Base-by-base conservation (phyloP, 768 basidiomycete species). In the Xerocomus potaroensis region DNA sequence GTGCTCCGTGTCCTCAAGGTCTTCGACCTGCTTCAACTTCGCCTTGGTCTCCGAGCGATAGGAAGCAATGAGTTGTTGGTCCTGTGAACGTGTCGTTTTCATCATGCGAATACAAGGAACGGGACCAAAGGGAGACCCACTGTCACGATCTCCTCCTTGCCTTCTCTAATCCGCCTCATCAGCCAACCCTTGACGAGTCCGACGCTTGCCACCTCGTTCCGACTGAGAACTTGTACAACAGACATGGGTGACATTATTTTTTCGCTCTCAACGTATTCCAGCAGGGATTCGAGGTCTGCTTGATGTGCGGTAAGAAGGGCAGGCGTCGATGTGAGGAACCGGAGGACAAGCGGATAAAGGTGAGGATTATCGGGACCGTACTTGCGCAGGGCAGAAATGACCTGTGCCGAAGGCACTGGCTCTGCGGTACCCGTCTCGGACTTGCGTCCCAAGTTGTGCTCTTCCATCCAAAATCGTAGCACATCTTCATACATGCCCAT, bases 401-500 rank as follows among this genome's bases (percentile, higher is more conserved):
- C 87, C 30, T 72, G 71, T 15, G 62, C 67, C 1, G 66, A 66
- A 1, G 62, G 63, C n/a, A 65, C 56, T 0, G 59, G 30, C 8
- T 57, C 68, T 1, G 76, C 22, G 11, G 11, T 10, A 36, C 11
- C 35, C 21, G 22, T 15, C 36, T 23, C 75, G 14, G 51, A 44
- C 1, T 47, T 56, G 14, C 43, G 37, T 0, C 49, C 46, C 7
- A 45, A 41, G 29, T 55, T 55, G 45, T 85, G 74, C 50, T 75
- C 75, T 48, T 89, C 87, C 79, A 95, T 94, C 85, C 87, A 93
- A 70, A 90, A 96, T 19, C 93, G 78, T 24, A 98, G 62, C 38
- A 98, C 83, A 55, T 96, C 94, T 58, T 97, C 95, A 63, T 91
- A 90, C 95, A 96, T 94, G 7, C 88, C 92, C 70, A 93, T 73